Percentiles rank a stretch among this genome's conserved stretches.
Conservation (phyloP, 495 filamentous ascomycete genomes). For the Xeromyces bisporus region DNA sequence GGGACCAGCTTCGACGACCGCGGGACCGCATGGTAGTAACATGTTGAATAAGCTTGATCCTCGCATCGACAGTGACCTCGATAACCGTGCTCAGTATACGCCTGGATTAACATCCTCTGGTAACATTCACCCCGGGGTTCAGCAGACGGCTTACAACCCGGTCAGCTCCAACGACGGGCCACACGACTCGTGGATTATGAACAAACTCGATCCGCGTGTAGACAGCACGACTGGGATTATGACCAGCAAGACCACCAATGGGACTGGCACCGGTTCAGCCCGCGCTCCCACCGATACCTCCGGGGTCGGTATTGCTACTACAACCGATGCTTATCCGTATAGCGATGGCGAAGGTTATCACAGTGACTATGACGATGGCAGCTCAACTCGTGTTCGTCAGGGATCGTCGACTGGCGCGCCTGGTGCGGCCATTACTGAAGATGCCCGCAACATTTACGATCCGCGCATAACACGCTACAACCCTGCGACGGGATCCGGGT, state of each 20-base stretch:
- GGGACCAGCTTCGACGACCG: conserved; percentile 10
- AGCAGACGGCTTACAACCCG: conserved; percentile 8
- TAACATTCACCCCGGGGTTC: conserved; percentile 8
- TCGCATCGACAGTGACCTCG: conserved; percentile 27
- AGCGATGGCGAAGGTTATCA: no score
- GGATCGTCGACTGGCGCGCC: conserved; percentile 19
- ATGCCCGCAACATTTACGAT: conserved; percentile 11
- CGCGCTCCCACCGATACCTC: conserved; percentile 1
- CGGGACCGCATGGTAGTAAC: conserved; percentile 32
- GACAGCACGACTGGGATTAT: conserved; percentile 6
- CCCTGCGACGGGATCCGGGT: conserved; percentile 14
- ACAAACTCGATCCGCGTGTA: conserved; percentile 33
- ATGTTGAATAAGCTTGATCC: conserved; percentile 38
- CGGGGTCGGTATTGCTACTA: not conserved
- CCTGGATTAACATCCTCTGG: conserved; percentile 7
- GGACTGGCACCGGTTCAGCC: conserved; percentile 2
- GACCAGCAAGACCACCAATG: conserved; percentile 3
- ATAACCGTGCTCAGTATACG: conserved; percentile 16
- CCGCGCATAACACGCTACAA: conserved; percentile 10
- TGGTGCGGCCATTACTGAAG: conserved; percentile 6
- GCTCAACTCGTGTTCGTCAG: conserved; percentile 1
- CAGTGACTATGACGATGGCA: no score
- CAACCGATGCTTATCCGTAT: not conserved
- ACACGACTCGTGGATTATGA: conserved; percentile 33
- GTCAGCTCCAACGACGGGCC: conserved; percentile 19